phyloP scores from a whole-genome alignment of 2,329 filamentous ascomycete species.

The Grosmannia clavigera region DNA sequence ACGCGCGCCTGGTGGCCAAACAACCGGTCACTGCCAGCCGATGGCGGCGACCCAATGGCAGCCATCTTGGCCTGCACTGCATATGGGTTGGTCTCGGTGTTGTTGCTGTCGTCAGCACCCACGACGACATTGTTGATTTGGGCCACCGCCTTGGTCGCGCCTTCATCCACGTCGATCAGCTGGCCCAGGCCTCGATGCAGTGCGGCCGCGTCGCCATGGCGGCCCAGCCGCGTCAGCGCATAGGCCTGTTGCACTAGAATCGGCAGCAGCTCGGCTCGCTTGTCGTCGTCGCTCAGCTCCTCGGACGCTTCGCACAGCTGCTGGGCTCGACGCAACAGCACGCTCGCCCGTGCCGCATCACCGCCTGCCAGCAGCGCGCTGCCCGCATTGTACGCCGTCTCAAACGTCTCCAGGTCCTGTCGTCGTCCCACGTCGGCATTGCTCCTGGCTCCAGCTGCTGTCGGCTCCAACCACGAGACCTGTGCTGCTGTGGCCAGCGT shows the following conservation, averaged over 20 bases:
- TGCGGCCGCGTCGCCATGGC: slow-evolving; percentile 49
- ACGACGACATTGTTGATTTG: slow-evolving; percentile 46
- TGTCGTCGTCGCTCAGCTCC: slow-evolving; percentile 62
- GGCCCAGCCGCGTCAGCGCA: slow-evolving; percentile 54
- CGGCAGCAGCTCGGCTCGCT: slow-evolving; percentile 59
- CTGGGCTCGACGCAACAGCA: slow-evolving; percentile 57
- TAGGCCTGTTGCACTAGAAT: slow-evolving; percentile 69
- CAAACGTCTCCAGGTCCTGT: slow-evolving; percentile 62
- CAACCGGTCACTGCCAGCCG: slow-evolving; percentile 45
- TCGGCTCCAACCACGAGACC: slow-evolving; percentile 53
- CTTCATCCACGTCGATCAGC: slow-evolving; percentile 48
- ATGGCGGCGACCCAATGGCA: slow-evolving; percentile 32
- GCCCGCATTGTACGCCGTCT: slow-evolving; percentile 70
- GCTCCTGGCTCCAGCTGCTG: slow-evolving; percentile 27
- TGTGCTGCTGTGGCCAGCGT: slow-evolving; percentile 60
- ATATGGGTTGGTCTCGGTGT: slow-evolving; percentile 45
- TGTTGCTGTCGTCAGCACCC: neutral
- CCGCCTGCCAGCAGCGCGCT: slow-evolving; percentile 60
- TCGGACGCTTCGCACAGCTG: slow-evolving; percentile 62
- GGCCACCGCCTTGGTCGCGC: slow-evolving; percentile 51
- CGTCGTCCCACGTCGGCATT: slow-evolving; percentile 22
- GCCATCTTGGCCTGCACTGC: slow-evolving; percentile 50
- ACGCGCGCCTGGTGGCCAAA: slow-evolving; percentile 59
- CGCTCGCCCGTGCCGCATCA: slow-evolving; percentile 50
- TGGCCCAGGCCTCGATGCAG: slow-evolving; percentile 41